Evolutionary conservation across 2,329 filamentous ascomycete species (phyloP).

Genomic region (Alternaria sp.): DNA sequence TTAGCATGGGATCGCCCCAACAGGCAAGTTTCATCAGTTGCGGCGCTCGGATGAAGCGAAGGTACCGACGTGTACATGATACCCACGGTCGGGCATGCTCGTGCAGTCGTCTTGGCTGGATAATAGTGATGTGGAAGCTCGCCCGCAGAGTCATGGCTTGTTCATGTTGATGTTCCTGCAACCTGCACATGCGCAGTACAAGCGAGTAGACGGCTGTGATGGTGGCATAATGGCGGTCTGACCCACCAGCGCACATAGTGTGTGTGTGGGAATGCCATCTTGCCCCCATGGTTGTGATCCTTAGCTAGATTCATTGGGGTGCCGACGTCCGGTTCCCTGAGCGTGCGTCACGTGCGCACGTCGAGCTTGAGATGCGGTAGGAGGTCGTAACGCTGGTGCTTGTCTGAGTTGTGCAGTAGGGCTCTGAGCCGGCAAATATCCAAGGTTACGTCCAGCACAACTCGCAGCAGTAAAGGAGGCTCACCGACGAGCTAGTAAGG

Average conservation of each 20-base stretch:
- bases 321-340: conserved; percentile 6
- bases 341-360: conserved; percentile 9
- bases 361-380: conserved; percentile 8
- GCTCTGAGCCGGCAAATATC: conserved; percentile 16
- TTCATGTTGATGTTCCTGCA: conserved; percentile 16
- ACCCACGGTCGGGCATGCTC: conserved; percentile 14
- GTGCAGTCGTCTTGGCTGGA: conserved; percentile 7
- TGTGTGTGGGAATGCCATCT: conserved; percentile 13
- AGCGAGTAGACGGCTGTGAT: conserved; percentile 19
- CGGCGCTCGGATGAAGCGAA: conserved; percentile 20
- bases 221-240: conserved; percentile 15
- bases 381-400: conserved; percentile 12
- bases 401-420: conserved; percentile 15
- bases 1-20: conserved; percentile 27
- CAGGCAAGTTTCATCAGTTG: conserved; percentile 26
- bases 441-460: conserved; percentile 14
- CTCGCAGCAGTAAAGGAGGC: conserved; percentile 16
- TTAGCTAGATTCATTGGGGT: conserved; percentile 8
- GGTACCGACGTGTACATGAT: conserved; percentile 24
- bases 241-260: conserved; percentile 13
- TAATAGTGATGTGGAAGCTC: conserved; percentile 4
- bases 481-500: conserved; percentile 27
- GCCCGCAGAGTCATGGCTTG: conserved; percentile 4
- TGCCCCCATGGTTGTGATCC: conserved; percentile 9
- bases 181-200: conserved; percentile 16